phyloP scores from a whole-genome alignment of 305 asterid species.

The Salvia sclarea region DNA sequence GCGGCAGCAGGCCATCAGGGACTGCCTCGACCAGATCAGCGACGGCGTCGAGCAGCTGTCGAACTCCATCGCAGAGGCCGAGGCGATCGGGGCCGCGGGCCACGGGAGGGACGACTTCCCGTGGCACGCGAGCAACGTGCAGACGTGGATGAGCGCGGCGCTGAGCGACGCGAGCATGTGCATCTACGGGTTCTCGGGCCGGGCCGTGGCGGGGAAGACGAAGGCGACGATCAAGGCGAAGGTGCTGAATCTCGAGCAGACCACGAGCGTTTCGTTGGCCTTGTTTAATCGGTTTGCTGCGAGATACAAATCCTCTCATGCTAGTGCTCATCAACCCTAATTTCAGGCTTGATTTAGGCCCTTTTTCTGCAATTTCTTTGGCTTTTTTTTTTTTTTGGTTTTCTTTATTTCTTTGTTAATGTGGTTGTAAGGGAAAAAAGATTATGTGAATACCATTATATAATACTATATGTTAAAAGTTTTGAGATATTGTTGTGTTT shows the following conservation, averaged over 20 bases:
- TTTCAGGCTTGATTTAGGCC: not conserved
- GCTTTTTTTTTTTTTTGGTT: not conserved
- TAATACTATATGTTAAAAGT: not conserved
- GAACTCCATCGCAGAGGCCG: conserved; percentile 52
- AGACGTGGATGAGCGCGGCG: conserved; percentile 73
- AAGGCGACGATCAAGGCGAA: conserved; percentile 49
- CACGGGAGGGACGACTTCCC: conserved; percentile 43
- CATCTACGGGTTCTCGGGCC: conserved; percentile 54
- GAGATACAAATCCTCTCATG: conserved; percentile 42
- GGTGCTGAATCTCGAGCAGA: conserved; percentile 56
- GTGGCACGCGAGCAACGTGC: conserved; percentile 69
- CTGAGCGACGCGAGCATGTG: conserved; percentile 55
- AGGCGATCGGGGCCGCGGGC: no score
- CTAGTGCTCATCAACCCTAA: conserved; percentile 25
- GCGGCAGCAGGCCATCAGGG: conserved; percentile 40
- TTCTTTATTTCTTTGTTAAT: conserved; percentile 18
- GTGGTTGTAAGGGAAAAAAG: not conserved
- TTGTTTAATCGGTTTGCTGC: conserved; percentile 62
- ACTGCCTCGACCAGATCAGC: conserved; percentile 58
- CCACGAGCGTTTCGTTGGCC: conserved; percentile 56
- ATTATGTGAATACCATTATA: conserved; percentile 4
- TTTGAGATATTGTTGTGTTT: not conserved
- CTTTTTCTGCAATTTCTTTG: conserved; percentile 2
- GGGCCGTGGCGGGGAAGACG: conserved; percentile 47
- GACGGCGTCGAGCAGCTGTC: conserved; percentile 57